Evolutionary conservation across 805 yeast genomes (phyloP).

Genomic region (Yarrowia sp.): DNA sequence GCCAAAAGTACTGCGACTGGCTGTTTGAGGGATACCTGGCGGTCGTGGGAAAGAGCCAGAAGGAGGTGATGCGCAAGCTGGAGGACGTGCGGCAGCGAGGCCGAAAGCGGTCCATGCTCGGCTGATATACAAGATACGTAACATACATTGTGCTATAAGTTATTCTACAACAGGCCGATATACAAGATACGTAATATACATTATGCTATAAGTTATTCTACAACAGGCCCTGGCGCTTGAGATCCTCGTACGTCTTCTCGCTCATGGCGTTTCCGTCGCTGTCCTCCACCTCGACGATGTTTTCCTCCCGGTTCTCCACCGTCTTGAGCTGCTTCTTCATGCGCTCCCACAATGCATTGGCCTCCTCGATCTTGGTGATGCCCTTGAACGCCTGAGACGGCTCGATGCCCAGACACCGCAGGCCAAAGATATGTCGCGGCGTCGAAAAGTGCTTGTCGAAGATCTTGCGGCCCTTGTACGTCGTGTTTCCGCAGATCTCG

Average conservation of each 20-base stretch:
- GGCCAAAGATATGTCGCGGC: constrained; percentile 66
- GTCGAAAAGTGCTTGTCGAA: constrained; percentile 77
- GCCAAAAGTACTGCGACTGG: constrained; percentile 66
- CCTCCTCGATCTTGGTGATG: constrained; percentile 67
- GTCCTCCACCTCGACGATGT: constrained; percentile 81
- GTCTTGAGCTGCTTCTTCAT: constrained; percentile 43
- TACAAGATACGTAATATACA: neutral
- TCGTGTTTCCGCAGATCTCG: constrained; percentile 79
- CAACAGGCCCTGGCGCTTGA: constrained; percentile 82
- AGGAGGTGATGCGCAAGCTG: constrained; percentile 61
- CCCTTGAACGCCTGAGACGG: constrained; percentile 58
- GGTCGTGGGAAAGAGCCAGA: constrained; percentile 28
- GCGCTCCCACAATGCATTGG: constrained; percentile 52
- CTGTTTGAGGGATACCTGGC: constrained; percentile 62
- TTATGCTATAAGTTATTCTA: constrained; percentile 36
- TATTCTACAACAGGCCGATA: constrained; percentile 63
- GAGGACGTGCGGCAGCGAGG: constrained; percentile 89
- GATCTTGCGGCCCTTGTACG: constrained; percentile 68
- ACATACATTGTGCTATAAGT: neutral
- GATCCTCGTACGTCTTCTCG: constrained; percentile 74
- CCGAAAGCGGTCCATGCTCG: constrained; percentile 91
- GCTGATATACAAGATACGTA: constrained; percentile 47
- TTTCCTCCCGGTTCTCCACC: constrained; percentile 47
- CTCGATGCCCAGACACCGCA: constrained; percentile 68
- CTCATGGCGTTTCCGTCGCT: constrained; percentile 91